Percentiles rank a stretch among this genome's conserved stretches.
Conservation (phyloP, 192 early-diverging fungal species). For the Oehlia diaphana region DNA sequence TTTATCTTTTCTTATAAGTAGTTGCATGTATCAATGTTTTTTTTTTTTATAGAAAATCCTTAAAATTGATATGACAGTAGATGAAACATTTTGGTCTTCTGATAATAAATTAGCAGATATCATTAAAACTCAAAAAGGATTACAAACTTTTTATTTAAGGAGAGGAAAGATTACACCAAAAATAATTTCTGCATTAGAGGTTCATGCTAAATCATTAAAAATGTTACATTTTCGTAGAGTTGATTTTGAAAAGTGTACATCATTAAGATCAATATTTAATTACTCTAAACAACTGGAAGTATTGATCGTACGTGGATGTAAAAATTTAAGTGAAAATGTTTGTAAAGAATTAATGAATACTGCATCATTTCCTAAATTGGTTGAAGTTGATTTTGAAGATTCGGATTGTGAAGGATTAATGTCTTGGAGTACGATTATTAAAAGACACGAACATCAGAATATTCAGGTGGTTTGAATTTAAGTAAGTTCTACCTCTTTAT, state of each 20-base stretch:
- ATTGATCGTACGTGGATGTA: neutral
- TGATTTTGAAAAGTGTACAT: neutral
- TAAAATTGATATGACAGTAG: slow-evolving; percentile 3
- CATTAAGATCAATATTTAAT: neutral
- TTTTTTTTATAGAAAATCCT: neutral
- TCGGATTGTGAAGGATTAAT: neutral
- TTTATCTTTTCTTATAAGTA: neutral
- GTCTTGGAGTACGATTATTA: neutral
- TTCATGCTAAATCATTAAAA: neutral
- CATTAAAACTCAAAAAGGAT: neutral
- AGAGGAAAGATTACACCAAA: neutral
- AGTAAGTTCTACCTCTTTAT: neutral
- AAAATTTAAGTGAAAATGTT: neutral
- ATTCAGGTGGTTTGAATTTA: neutral
- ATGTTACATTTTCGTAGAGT: slow-evolving; percentile 1
- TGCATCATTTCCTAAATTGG: neutral
- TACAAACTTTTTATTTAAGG: neutral
- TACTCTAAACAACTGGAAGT: slow-evolving; percentile 12
- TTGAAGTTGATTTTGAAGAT: slow-evolving; percentile 1
- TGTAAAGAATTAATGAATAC: neutral
- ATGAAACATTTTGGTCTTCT: neutral
- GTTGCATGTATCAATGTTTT: neutral
- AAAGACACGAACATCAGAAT: neutral
- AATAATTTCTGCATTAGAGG: slow-evolving; percentile 2
- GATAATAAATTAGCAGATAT: neutral